Base-by-base conservation (phyloP, 106 monocot species). In the Acorus calamus region DNA sequence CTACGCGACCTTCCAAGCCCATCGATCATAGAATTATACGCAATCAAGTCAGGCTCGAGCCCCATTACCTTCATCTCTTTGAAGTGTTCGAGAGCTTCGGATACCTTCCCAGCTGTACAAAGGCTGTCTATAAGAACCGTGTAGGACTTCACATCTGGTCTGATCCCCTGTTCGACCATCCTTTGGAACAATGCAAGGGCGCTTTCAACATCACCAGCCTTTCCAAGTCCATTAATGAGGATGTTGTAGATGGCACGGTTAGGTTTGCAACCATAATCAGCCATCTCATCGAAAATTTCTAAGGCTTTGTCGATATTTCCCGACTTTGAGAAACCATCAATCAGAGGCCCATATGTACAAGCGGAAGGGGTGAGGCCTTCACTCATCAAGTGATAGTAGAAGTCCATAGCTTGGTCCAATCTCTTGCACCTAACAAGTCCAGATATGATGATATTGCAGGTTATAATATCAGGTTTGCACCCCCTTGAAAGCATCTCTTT, bases 171-270 rank as follows among this genome's bases (percentile, higher is more conserved):
- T 46, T 43, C 64, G 49, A 61, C 49, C 96, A 98, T 98, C 67
- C 56, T 62, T 53, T 76, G 42, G 56, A 98, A 98, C 4, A 85
- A 52, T n/a, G 81, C 55, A 60, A 63, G 72, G n/a, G 70, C 83
- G 59, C 76, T 85, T 14, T 83, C 80, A 0, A 79, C 45, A 45
- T 85, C 60, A 60, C 96, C 80, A 46, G 78, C 69, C 63, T 87
- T 96, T 42, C 66, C 84, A 74, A 70, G 85, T 7, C 96, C 96
- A 73, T 83, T 85, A 51, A 98, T 77, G 42, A 98, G 78, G 63
- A 98, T 98, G 55, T 98, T 98, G 60, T 88, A 98, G 62, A 98
- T 83, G 10, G 87, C 83, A 73, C 72, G 76, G 68, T 98, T 98
- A 44, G 85, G 84, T 66, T 61, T 85, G 72, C 96, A 98, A 46